These are phyloP conservation scores for Centrapalus pauciflorus DNA, from an alignment of 129 eudicot genomes.

Conservation along the genomic window DNA sequence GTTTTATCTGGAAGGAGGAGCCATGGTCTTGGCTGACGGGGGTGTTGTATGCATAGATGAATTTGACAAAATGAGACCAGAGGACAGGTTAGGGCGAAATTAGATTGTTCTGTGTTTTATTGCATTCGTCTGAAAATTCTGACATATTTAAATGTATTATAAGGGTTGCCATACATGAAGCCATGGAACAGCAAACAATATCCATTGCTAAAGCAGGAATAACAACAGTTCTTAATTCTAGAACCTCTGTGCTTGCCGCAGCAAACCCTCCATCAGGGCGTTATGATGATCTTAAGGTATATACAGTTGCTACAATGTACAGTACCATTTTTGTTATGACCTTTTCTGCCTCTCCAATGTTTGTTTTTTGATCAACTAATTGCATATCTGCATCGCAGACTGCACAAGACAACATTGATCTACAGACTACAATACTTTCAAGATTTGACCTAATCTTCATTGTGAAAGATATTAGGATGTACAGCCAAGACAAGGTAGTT, in stretches of 20 bases:
- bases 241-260: constrained; percentile 99
- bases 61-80: constrained; percentile 98
- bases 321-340: neutral
- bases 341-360: neutral
- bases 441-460: constrained; percentile 92
- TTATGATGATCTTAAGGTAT: constrained; percentile 94
- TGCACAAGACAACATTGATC: constrained; percentile 98
- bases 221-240: constrained; percentile 95
- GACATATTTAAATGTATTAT: constrained; percentile 6
- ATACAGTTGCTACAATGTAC: neutral
- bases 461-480: constrained; percentile 86
- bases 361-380: constrained; percentile 8
- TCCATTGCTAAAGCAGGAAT: constrained; percentile 99
- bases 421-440: constrained; percentile 98
- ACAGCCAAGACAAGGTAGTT: constrained; percentile 77
- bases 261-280: constrained; percentile 99
- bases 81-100: constrained; percentile 64
- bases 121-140: neutral
- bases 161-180: constrained; percentile 99
- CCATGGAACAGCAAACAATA: constrained; percentile 99
- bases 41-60: constrained; percentile 99
- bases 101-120: neutral
- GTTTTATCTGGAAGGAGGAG: constrained; percentile 98
- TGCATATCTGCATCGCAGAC: constrained; percentile 47
- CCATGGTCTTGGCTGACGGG: constrained; percentile 99